Conservation (phyloP, 805 yeast genomes). For the Lachancea lanzarotensis region DNA sequence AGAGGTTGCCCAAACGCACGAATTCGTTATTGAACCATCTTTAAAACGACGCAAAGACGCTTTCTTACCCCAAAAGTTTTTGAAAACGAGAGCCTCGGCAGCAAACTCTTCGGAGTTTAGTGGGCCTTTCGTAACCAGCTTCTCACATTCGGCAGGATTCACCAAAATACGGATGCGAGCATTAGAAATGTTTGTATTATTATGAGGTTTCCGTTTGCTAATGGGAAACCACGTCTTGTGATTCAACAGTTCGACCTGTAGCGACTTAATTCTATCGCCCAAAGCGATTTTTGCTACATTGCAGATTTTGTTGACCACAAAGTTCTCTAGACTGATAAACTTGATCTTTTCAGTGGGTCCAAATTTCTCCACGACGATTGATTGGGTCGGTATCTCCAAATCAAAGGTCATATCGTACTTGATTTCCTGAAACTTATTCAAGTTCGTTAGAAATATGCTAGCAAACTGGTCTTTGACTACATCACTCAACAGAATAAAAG, state of each 20-base stretch:
- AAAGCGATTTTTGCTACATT: slow-evolving; percentile 51
- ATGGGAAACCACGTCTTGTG: slow-evolving; percentile 30
- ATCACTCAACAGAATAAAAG: slow-evolving; percentile 66
- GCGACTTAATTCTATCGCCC: slow-evolving; percentile 39
- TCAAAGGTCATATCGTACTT: slow-evolving; percentile 56
- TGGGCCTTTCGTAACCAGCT: slow-evolving; percentile 84
- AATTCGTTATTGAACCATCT: slow-evolving; percentile 84
- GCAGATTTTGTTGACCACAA: slow-evolving; percentile 52
- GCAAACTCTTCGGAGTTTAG: slow-evolving; percentile 47
- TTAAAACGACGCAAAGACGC: slow-evolving; percentile 86
- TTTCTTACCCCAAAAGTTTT: slow-evolving; percentile 82
- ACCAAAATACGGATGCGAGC: slow-evolving; percentile 58
- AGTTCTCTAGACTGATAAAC: slow-evolving; percentile 63
- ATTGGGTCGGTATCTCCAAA: slow-evolving; percentile 41
- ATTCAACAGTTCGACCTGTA: slow-evolving; percentile 32
- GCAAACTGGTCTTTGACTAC: slow-evolving; percentile 79
- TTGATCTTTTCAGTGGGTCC: slow-evolving; percentile 68
- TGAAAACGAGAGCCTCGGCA: slow-evolving; percentile 57
- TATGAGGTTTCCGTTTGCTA: slow-evolving; percentile 48
- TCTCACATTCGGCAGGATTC: slow-evolving; percentile 69
- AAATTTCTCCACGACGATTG: slow-evolving; percentile 40
- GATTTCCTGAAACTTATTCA: slow-evolving; percentile 43
- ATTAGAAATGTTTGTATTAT: slow-evolving; percentile 26
- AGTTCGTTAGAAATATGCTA: slow-evolving; percentile 60
- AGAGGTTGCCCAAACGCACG: slow-evolving; percentile 74